Conservation (phyloP, 306 rosid species). For the Trichosanthes cucumerina region DNA sequence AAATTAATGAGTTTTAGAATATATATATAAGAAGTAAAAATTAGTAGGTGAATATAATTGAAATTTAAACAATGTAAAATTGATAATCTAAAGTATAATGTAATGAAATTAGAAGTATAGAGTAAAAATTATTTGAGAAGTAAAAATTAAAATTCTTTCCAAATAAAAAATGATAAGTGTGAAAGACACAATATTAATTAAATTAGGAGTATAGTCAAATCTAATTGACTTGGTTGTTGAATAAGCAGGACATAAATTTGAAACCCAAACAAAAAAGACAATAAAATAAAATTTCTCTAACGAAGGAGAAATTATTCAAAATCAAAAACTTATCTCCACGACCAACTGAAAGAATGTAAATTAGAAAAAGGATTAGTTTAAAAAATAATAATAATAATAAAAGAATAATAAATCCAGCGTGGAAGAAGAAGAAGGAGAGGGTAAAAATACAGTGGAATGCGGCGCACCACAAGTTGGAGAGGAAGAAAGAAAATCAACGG, state of each 20-base stretch:
- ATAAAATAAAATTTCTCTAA: no score
- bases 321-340: neutral
- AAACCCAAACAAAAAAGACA: no score
- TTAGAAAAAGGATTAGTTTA: neutral
- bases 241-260: neutral
- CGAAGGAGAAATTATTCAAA: no score
- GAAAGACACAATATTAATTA: neutral
- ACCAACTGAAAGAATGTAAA: neutral
- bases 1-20: no score
- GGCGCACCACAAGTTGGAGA: slow-evolving; percentile 1
- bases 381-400: neutral
- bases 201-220: neutral
- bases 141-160: no score
- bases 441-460: slow-evolving; percentile 17
- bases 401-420: neutral
- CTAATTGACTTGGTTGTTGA: neutral
- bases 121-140: no score
- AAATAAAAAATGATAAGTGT: neutral
- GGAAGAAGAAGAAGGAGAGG: neutral
- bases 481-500: neutral
- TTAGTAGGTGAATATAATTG: no score
- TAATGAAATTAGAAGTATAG: no score
- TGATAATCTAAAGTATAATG: no score
- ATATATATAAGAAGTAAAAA: no score
- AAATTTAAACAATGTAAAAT: no score